phyloP scores from a whole-genome alignment of 768 basidiomycete species.

The Tylopilus vinaceipallidus region DNA sequence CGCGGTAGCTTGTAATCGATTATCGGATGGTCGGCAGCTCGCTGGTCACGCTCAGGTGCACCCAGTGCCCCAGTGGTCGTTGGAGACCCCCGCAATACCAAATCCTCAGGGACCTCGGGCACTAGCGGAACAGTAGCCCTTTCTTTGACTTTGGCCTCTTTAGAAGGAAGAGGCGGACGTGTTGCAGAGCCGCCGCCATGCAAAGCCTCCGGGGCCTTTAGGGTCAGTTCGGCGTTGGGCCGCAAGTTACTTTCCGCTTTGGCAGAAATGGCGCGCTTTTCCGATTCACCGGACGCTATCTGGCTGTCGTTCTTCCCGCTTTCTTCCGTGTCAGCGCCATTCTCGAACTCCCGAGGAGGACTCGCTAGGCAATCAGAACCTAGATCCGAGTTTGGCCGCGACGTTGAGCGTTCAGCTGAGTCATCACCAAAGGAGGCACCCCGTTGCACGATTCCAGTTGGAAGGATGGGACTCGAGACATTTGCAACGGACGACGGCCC shows the following conservation, averaged over 20 bases:
- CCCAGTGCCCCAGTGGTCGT: not conserved
- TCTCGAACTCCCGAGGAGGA: slow-evolving; percentile 15
- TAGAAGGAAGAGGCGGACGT: not conserved
- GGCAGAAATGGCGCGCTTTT: not conserved
- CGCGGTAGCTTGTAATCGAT: slow-evolving; percentile 66
- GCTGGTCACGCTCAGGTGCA: slow-evolving; percentile 10
- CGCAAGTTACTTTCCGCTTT: not conserved
- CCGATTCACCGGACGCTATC: slow-evolving; percentile 6
- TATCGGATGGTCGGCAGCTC: slow-evolving; percentile 13
- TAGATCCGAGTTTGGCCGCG: slow-evolving; percentile 10
- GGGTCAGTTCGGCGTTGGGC: slow-evolving; percentile 1
- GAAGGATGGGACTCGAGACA: slow-evolving; percentile 19
- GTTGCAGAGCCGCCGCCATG: not conserved
- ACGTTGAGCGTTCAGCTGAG: slow-evolving; percentile 7
- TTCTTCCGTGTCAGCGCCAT: slow-evolving; percentile 11
- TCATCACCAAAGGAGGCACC: slow-evolving; percentile 2
- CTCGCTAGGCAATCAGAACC: slow-evolving; percentile 16
- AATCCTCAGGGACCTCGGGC: not conserved
- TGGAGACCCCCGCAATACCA: not conserved
- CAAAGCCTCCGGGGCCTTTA: not conserved
- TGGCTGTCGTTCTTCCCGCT: slow-evolving; percentile 7
- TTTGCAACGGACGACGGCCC: slow-evolving; percentile 18
- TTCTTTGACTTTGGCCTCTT: slow-evolving; percentile 2
- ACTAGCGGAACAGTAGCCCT: not conserved
- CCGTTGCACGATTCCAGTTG: not conserved